A percentile compares a stretch with the other conserved stretches of the same genome.
These are phyloP conservation scores for Mortierella sp. DNA, from an alignment of 371 early-diverging fungal species.

Conservation along the genomic window DNA sequence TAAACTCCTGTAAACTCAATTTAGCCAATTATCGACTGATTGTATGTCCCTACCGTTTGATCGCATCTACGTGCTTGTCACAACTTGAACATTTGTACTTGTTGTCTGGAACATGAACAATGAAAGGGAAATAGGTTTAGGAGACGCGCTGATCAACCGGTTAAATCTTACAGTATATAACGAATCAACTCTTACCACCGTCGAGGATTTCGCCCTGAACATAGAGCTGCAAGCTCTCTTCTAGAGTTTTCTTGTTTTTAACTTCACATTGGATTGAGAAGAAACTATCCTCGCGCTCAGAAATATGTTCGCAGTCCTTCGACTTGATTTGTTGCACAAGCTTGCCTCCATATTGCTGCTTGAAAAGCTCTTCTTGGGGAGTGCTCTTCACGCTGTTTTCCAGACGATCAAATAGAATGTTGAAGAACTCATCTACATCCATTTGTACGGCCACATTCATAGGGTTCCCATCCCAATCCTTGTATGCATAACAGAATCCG, in stretches of 20 bases:
- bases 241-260: conserved; percentile 63
- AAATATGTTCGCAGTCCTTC: conserved; percentile 65
- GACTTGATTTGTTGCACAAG: conserved; percentile 68
- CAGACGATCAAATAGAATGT: conserved; percentile 65
- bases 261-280: conserved; percentile 68
- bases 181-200: conserved; percentile 57
- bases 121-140: neutral
- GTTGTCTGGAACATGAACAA: conserved; percentile 52
- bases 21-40: too few species aligned
- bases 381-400: conserved; percentile 62
- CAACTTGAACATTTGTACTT: conserved; percentile 65
- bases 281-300: conserved; percentile 66
- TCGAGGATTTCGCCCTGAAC: conserved; percentile 67
- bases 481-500: conserved; percentile 61
- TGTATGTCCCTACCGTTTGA: conserved; percentile 58
- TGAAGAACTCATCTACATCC: conserved; percentile 71
- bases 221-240: conserved; percentile 66
- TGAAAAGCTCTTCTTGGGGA: conserved; percentile 60
- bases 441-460: conserved; percentile 66
- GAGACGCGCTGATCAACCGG: neutral
- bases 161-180: neutral
- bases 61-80: conserved; percentile 65
- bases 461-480: conserved; percentile 65
- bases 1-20: neutral
- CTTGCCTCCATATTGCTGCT: conserved; percentile 65